These are phyloP conservation scores for Eucalyptus polyanthemos DNA, from an alignment of 345 rosid species.

Conservation along the genomic window DNA sequence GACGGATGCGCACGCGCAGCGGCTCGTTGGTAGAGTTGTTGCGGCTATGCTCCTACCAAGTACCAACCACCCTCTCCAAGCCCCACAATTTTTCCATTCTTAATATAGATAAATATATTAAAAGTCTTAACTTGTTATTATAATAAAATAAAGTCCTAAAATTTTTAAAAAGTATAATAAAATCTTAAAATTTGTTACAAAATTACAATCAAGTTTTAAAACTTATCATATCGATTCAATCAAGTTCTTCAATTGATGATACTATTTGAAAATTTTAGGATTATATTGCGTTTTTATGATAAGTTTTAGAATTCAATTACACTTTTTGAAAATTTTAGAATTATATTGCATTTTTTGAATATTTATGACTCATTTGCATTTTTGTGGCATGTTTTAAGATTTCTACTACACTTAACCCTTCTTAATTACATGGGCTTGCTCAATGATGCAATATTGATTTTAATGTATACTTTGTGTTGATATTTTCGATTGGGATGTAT, in stretches of 20 bases:
- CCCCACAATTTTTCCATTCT: background rate
- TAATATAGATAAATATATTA: rapidly evolving
- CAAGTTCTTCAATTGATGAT: rapidly evolving
- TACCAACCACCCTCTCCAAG: background rate
- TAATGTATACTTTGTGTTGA: background rate
- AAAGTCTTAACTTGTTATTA: too few species aligned
- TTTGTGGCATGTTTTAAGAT: too few species aligned
- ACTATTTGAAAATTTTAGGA: too few species aligned
- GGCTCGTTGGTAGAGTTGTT: background rate
- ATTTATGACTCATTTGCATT: too few species aligned
- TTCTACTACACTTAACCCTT: too few species aligned
- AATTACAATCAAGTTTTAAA: rapidly evolving
- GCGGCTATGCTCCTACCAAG: background rate
- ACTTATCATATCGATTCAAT: too few species aligned
- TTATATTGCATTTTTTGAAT: rapidly evolving
- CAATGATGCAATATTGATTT: background rate
- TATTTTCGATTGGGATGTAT: background rate
- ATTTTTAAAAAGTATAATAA: rapidly evolving
- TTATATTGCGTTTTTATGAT: rapidly evolving
- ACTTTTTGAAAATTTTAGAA: too few species aligned
- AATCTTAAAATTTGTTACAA: rapidly evolving
- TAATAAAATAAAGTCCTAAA: too few species aligned
- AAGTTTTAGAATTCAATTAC: too few species aligned
- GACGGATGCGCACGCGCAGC: background rate
- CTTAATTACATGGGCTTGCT: background rate